These are phyloP conservation scores for Datisca glomerata DNA, from an alignment of 306 rosid genomes.

Conservation along the genomic window DNA sequence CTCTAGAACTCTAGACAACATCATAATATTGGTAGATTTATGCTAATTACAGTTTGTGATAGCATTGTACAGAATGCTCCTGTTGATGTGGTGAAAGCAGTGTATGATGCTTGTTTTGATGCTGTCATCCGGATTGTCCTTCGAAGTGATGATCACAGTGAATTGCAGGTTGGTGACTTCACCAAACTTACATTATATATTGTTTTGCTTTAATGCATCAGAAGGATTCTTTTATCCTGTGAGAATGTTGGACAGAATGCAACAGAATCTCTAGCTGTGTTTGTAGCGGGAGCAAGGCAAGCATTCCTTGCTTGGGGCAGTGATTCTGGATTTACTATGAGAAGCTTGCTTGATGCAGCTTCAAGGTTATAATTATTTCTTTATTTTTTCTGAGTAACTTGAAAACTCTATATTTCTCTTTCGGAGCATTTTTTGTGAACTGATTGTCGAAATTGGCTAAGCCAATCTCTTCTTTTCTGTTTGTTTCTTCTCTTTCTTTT, in stretches of 20 bases:
- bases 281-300: slow-evolving; percentile 65
- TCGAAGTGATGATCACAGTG: slow-evolving; percentile 82
- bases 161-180: slow-evolving; percentile 64
- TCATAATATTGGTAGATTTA: slow-evolving; percentile 11
- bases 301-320: slow-evolving; percentile 68
- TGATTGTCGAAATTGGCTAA: too few relatives aligned
- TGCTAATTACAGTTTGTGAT: slow-evolving; percentile 27
- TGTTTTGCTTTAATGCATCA: too few relatives aligned
- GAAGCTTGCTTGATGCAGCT: slow-evolving; percentile 71
- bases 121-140: slow-evolving; percentile 50
- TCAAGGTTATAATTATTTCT: too few relatives aligned
- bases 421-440: too few relatives aligned
- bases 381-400: too few relatives aligned
- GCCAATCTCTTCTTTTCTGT: too few relatives aligned
- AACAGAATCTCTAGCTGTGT: slow-evolving; percentile 81
- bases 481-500: too few relatives aligned
- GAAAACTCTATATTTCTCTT: too few relatives aligned
- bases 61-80: slow-evolving; percentile 73
- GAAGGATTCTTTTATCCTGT: not conserved
- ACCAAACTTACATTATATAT: too few relatives aligned
- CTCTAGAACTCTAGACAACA: slow-evolving; percentile 13
- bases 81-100: slow-evolving; percentile 55
- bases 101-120: slow-evolving; percentile 65
- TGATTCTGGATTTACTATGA: slow-evolving; percentile 62
- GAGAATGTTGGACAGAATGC: slow-evolving; percentile 58